Conservation (phyloP, 1,284 basidiomycete species). For the Anthracocystis setariae region DNA sequence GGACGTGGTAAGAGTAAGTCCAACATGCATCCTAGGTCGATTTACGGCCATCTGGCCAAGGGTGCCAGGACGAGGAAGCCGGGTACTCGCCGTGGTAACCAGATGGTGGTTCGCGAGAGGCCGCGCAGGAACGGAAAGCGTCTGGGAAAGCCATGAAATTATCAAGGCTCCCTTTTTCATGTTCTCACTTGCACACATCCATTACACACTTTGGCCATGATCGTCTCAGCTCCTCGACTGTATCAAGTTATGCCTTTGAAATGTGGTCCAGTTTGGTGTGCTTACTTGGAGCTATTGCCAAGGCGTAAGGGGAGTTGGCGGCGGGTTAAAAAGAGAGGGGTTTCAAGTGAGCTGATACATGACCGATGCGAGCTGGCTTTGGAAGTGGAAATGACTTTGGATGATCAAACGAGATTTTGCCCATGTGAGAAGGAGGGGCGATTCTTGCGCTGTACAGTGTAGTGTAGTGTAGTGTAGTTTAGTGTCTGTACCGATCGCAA, state of each 20-base stretch:
- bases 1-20: constrained; percentile 97
- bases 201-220: neutral
- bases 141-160: constrained; percentile 54
- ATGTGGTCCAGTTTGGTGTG: neutral
- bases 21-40: constrained; percentile 73
- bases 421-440: no score
- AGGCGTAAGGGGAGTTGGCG: no score
- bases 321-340: no score
- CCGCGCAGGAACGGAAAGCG: constrained; percentile 83
- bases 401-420: no score
- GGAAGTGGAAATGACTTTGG: no score
- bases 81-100: constrained; percentile 85
- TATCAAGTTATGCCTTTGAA: neutral
- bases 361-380: no score
- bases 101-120: constrained; percentile 88
- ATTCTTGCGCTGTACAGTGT: no score
- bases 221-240: neutral
- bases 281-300: no score
- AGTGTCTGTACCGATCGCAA: no score
- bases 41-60: constrained; percentile 91
- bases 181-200: neutral
- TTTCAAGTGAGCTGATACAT: no score
- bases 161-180: neutral
- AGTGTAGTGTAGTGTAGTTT: no score
- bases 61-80: constrained; percentile 92